Evolutionary conservation across 2,329 filamentous ascomycete species (phyloP), one percentile per base, ranked within the genome.

Genomic region (Colletotrichum sansevieriae): DNA sequence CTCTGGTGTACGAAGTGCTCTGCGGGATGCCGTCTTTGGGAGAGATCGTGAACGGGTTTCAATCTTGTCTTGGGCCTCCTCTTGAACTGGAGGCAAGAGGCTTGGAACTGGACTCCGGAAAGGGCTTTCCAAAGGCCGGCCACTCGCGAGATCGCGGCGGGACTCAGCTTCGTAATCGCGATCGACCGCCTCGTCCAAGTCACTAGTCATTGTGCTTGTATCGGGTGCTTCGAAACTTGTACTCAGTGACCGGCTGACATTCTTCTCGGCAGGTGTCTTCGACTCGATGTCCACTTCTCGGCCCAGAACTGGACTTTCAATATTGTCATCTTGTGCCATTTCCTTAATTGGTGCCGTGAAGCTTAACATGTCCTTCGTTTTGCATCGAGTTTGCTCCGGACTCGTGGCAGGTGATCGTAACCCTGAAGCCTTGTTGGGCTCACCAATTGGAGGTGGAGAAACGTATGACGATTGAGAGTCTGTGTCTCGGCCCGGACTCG

Each of bases 61-160:
- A 47, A 84, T 79, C 3, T 83, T 82, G 72, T 87, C 85, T 1
- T 80, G 79, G 9, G 80, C 78, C 72, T 89, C 83, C 71, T 84
- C 86, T 72, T 82, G 80, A 4, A 89, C 86, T 0, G 85, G 83
- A 4, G 86, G 80, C 54, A 89, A 75, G n/a, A 78, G 78, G 63
- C 82, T 80, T 6, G 81, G 78, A 20, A 83, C 78, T 3, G 81
- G 82, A 55, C 81, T 80, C 65, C 80, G 78, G 65, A 82, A 80
- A 47, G 51, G 47, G 55, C 47, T 70, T 18, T 35, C 55, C 51
- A 20, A 41, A n/a, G 43, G 43, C 41, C 25, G 58, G 11, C 73
- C 75, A 25, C 65, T 70, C 35, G 71, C 56, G 44, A 73, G 68
- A 20, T 73, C 71, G n/a, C 70, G 72, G 51, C 74, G 74, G 20